Percentiles rank a stretch among this genome's conserved stretches.
Evolutionary conservation across 2,329 filamentous ascomycete genomes (phyloP).

Genomic region (Cladophialophora psammophila): DNA sequence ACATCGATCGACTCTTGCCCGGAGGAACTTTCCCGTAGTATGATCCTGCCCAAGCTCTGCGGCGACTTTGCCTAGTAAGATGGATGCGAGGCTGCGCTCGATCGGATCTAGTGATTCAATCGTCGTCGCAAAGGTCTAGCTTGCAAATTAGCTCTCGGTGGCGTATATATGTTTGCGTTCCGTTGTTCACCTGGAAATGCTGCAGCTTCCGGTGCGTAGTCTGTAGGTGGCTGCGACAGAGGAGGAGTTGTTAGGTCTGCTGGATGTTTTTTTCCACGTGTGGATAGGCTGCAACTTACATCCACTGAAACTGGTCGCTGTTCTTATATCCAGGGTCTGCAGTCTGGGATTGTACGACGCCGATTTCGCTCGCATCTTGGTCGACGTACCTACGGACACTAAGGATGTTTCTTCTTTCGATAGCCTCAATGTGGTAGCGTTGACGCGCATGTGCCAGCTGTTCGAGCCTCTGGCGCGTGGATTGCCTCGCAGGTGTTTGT

Average conservation of each 20-base stretch:
- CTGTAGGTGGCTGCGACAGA: not conserved
- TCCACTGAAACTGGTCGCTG: not conserved
- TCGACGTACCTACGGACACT: not conserved
- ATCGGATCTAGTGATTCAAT: not conserved
- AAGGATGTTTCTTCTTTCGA: not conserved
- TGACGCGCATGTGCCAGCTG: not conserved
- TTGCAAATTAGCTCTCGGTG: not conserved
- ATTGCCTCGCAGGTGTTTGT: not conserved
- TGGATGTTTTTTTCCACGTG: not conserved
- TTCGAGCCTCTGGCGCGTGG: conserved; percentile 1
- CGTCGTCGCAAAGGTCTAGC: not conserved
- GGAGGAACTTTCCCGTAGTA: not conserved
- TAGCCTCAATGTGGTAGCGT: not conserved
- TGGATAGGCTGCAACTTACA: not conserved
- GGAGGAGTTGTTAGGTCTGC: not conserved
- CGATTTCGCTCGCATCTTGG: not conserved
- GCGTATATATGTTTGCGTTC: not conserved
- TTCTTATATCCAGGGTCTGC: not conserved
- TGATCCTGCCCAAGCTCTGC: not conserved
- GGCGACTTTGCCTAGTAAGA: not conserved
- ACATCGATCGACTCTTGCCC: not conserved
- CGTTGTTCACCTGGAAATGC: not conserved
- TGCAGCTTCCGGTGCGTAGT: not conserved
- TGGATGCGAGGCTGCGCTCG: not conserved
- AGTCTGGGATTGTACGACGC: not conserved